A percentile compares a stretch with the other conserved stretches of the same genome.
These are phyloP conservation scores for Solanum megistacrolobum DNA, from an alignment of 257 asterid genomes.

Conservation along the genomic window DNA sequence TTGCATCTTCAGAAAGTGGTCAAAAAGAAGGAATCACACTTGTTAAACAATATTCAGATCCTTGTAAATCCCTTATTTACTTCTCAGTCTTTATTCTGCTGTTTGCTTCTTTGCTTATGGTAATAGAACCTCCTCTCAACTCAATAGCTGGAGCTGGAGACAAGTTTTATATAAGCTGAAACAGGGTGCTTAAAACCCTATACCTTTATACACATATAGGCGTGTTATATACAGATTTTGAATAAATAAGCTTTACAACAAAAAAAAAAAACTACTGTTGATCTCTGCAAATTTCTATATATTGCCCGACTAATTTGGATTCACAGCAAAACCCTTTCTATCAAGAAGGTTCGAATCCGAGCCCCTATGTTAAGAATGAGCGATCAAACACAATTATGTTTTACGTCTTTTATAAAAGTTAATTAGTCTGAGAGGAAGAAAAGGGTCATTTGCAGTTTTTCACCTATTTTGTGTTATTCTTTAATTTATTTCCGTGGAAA, in stretches of 20 bases:
- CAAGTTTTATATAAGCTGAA: neutral
- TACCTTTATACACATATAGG: neutral
- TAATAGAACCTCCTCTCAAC: conserved; percentile 57
- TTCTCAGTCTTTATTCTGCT: conserved; percentile 47
- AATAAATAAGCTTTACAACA: neutral
- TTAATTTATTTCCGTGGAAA: no score
- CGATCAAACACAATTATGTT: no score
- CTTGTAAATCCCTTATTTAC: conserved; percentile 51
- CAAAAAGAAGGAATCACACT: conserved; percentile 44
- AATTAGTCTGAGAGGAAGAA: no score
- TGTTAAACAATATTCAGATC: conserved; percentile 36
- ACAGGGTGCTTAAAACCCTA: neutral
- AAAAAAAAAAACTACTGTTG: no score
- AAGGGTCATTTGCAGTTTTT: no score
- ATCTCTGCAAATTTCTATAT: no score
- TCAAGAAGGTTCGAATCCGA: no score
- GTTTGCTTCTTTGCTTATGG: conserved; percentile 35
- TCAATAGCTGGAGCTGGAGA: conserved; percentile 10
- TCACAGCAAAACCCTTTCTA: no score
- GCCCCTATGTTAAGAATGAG: no score
- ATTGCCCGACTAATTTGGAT: no score
- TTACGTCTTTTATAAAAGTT: no score
- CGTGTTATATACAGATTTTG: neutral
- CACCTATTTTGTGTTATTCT: no score
- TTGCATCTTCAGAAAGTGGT: conserved; percentile 28